phyloP scores from a whole-genome alignment of 1,139 yeast species.

The Yarrowia galli region DNA sequence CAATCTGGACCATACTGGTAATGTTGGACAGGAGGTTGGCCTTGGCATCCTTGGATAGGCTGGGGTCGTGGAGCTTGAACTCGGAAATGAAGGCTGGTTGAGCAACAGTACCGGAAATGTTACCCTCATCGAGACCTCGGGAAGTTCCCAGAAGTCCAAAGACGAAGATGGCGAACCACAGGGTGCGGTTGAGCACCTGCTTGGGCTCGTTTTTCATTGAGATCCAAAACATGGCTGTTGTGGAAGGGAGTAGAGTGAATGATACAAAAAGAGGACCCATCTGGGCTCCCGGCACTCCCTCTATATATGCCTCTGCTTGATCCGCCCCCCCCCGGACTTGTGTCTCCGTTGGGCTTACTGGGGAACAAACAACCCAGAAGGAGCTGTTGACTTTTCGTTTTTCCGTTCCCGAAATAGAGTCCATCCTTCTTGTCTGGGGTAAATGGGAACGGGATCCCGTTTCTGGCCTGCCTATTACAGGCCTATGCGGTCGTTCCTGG shows the following conservation, averaged over 20 bases:
- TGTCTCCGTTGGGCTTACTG: conserved; percentile 5
- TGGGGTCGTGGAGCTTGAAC: conserved; percentile 58
- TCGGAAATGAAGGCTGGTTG: conserved; percentile 55
- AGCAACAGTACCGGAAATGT: conserved; percentile 57
- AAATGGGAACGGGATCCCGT: conserved; percentile 14
- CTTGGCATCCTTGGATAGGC: conserved; percentile 50
- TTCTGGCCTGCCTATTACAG: conserved; percentile 1
- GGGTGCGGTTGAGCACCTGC: conserved; percentile 45
- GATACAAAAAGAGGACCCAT: not conserved
- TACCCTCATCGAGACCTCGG: conserved; percentile 69
- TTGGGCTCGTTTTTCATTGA: conserved; percentile 37
- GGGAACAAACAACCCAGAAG: not conserved
- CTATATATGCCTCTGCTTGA: conserved; percentile 4
- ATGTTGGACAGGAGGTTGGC: conserved; percentile 53
- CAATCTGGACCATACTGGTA: conserved; percentile 62
- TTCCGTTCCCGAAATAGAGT: not conserved
- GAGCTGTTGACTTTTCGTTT: conserved; percentile 13
- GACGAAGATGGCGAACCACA: conserved; percentile 58
- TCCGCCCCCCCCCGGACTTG: not conserved
- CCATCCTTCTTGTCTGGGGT: conserved; percentile 10
- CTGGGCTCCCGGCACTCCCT: not conserved
- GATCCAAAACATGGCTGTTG: conserved; percentile 20
- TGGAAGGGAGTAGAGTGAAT: not conserved
- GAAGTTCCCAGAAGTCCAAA: conserved; percentile 68
- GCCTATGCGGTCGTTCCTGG: not conserved